Conservation (phyloP, 2,329 filamentous ascomycete species). For the Teratosphaeria pseudoeucalypti region DNA sequence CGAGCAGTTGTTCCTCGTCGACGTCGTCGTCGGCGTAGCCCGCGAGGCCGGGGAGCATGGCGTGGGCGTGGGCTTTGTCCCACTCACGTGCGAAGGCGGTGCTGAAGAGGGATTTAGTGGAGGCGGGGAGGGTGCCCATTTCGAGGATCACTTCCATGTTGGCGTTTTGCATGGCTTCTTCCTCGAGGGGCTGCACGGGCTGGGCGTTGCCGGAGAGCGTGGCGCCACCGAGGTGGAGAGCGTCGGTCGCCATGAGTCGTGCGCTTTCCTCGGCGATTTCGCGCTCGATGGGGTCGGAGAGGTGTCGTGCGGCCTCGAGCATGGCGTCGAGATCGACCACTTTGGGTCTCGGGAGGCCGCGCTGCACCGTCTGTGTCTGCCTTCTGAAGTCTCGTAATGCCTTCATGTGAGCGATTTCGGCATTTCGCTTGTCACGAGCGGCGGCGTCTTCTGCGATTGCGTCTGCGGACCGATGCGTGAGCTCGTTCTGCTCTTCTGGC, state of each 20-base stretch:
- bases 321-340: conserved; percentile 61
- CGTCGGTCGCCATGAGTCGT: conserved; percentile 71
- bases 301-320: conserved; percentile 49
- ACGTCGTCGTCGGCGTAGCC: conserved; percentile 65
- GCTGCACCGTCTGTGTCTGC: conserved; percentile 86
- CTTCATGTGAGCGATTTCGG: conserved; percentile 51
- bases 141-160: conserved; percentile 67
- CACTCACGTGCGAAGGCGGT: conserved; percentile 32
- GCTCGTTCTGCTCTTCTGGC: conserved; percentile 68
- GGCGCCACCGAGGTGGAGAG: conserved; percentile 59
- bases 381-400: conserved; percentile 63
- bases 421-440: conserved; percentile 63
- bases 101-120: conserved; percentile 34
- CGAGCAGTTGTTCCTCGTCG: conserved; percentile 56
- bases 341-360: conserved; percentile 65
- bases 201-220: conserved; percentile 53
- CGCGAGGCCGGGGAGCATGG: conserved; percentile 63
- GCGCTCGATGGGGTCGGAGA: conserved; percentile 54
- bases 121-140: conserved; percentile 38
- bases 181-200: conserved; percentile 55
- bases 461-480: conserved; percentile 36
- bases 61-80: conserved; percentile 38
- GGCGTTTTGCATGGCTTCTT: conserved; percentile 62
- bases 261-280: conserved; percentile 70
- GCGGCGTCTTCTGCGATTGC: conserved; percentile 57